Evolutionary conservation across 1,139 yeast species (phyloP).

Genomic region (Pneumocystis sp.): DNA sequence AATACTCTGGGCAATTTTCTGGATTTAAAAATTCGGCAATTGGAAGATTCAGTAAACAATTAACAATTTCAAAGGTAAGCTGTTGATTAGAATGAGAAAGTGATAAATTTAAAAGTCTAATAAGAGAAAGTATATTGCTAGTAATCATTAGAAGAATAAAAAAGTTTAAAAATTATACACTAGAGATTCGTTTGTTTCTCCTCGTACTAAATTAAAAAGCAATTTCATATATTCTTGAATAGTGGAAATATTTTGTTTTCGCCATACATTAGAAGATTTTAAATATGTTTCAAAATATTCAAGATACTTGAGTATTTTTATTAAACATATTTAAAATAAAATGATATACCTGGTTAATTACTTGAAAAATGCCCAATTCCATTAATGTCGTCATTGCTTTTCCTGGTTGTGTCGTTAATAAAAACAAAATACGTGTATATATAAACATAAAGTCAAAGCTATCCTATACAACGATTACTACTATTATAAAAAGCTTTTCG

Average conservation of each 20-base stretch:
- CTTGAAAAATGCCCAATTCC: not conserved
- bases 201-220: not conserved
- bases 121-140: not conserved
- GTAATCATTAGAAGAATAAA: not conserved
- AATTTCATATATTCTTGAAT: not conserved
- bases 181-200: not conserved
- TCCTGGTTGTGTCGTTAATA: conserved; percentile 12
- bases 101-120: not conserved
- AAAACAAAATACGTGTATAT: conserved; percentile 13
- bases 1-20: not conserved
- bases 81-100: not conserved
- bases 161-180: not conserved
- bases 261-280: not conserved
- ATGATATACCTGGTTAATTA: not conserved
- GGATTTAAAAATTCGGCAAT: not conserved
- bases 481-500: not conserved
- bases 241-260: not conserved
- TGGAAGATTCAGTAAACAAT: conserved; percentile 3
- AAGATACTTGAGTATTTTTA: conserved; percentile 1
- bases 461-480: not conserved
- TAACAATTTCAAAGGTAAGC: not conserved
- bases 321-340: not conserved
- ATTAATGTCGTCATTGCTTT: not conserved
- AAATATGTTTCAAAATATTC: conserved; percentile 7
- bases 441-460: conserved; percentile 12